Evolutionary conservation across 108 stramenopile genomes (phyloP).

Genomic region (Cyclotella atomus): DNA sequence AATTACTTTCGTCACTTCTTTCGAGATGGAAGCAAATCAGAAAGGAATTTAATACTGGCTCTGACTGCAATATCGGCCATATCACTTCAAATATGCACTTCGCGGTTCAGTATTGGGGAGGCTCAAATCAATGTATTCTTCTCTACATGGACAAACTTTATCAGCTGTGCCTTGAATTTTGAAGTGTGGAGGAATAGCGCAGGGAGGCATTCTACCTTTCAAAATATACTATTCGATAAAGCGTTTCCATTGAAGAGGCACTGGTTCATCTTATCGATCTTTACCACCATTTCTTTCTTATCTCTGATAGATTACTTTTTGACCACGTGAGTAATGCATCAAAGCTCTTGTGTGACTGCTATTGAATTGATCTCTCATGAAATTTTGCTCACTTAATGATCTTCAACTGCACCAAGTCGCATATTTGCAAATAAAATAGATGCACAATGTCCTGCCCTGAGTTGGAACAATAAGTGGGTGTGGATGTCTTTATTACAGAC

Average conservation of each 20-base stretch:
- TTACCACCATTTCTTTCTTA: constrained; percentile 21
- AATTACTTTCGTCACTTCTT: constrained; percentile 22
- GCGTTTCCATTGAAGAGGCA: constrained; percentile 12
- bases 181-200: constrained; percentile 35
- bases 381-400: no score
- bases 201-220: constrained; percentile 23
- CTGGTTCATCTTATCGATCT: constrained; percentile 32
- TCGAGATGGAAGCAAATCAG: constrained; percentile 26
- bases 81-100: constrained; percentile 56
- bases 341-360: neutral
- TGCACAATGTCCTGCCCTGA: neutral
- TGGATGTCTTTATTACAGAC: constrained; percentile 12
- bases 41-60: constrained; percentile 27
- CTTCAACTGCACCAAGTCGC: neutral
- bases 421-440: neutral
- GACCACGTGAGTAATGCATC: constrained; percentile 2
- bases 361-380: neutral
- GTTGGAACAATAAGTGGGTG: constrained; percentile 22
- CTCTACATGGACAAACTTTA: constrained; percentile 67
- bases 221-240: constrained; percentile 29
- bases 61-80: constrained; percentile 19
- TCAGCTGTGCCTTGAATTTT: constrained; percentile 15
- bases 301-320: constrained; percentile 22
- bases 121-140: constrained; percentile 76
- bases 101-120: constrained; percentile 62